A percentile compares a stretch with the other conserved stretches of the same genome.
These are phyloP conservation scores for Apiotrichum mycotoxinovorans DNA, from an alignment of 1,284 basidiomycete species.

Conservation along the genomic window DNA sequence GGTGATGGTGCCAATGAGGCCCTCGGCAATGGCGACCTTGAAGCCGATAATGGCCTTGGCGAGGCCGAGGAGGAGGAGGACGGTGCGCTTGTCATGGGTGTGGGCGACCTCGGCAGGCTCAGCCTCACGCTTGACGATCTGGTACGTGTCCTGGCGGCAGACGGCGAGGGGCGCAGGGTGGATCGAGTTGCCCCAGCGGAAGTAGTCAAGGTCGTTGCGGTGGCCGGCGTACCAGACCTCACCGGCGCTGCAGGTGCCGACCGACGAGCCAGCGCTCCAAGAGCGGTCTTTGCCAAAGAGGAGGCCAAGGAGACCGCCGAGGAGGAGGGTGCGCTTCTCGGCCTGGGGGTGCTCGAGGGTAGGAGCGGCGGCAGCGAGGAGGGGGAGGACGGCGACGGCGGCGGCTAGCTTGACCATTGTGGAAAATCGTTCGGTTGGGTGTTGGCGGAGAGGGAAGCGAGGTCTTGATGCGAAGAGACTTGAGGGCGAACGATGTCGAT, in stretches of 20 bases:
- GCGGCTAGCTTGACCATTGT: conserved; percentile 3
- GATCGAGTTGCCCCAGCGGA: neutral
- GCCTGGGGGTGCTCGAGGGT: neutral
- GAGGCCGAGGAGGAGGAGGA: neutral
- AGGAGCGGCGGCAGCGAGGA: neutral
- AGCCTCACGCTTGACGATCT: neutral
- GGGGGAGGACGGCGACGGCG: conserved; percentile 1
- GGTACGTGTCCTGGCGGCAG: neutral
- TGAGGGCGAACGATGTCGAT: neutral
- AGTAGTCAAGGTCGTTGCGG: neutral
- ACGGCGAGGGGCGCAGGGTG: neutral
- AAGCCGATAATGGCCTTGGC: neutral
- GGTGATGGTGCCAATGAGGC: neutral
- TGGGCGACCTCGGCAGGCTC: neutral
- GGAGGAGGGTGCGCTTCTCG: neutral
- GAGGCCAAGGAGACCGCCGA: neutral
- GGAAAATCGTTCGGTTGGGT: neutral
- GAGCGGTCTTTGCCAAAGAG: conserved; percentile 1
- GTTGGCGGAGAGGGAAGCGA: neutral
- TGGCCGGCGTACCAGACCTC: neutral
- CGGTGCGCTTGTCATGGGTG: neutral
- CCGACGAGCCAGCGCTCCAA: neutral
- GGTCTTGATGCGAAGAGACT: neutral
- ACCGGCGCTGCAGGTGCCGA: neutral
- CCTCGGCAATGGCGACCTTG: neutral